Evolutionary conservation across 768 basidiomycete species (phyloP).

Genomic region (Vishniacozyma victoriae): DNA sequence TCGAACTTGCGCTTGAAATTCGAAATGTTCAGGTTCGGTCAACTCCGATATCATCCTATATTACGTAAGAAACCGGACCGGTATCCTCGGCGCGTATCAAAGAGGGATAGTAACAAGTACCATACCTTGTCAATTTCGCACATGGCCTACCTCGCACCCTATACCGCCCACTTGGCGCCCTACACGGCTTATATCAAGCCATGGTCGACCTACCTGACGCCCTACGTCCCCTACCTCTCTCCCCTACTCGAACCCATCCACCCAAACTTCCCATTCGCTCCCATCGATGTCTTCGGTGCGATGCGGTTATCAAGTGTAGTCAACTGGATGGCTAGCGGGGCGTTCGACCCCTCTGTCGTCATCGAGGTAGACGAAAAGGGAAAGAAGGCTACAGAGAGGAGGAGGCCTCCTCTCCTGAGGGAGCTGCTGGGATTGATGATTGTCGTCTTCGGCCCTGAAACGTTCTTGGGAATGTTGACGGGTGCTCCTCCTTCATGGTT

Average conservation of each 20-base stretch:
- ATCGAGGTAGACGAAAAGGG: conserved; percentile 3
- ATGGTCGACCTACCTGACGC: no score
- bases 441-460: conserved; percentile 45
- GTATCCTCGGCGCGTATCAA: no score
- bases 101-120: no score
- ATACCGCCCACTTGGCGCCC: no score
- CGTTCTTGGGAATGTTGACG: conserved; percentile 37
- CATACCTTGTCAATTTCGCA: no score
- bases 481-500: conserved; percentile 66
- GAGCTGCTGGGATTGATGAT: conserved; percentile 39
- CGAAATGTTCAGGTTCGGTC: no score
- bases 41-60: no score
- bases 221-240: no score
- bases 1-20: no score
- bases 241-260: conserved; percentile 19
- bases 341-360: conserved; percentile 18
- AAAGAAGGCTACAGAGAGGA: conserved; percentile 9
- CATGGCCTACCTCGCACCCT: no score
- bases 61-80: no score
- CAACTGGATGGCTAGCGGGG: conserved; percentile 31
- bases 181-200: no score
- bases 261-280: conserved; percentile 21
- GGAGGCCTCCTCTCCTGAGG: conserved; percentile 24
- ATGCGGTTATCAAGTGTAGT: conserved; percentile 27
- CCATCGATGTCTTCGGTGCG: conserved; percentile 31